Percentiles rank a stretch among this genome's conserved stretches.
These are phyloP conservation scores for Mycena albidolilacea DNA, from an alignment of 768 basidiomycete species.

Conservation along the genomic window DNA sequence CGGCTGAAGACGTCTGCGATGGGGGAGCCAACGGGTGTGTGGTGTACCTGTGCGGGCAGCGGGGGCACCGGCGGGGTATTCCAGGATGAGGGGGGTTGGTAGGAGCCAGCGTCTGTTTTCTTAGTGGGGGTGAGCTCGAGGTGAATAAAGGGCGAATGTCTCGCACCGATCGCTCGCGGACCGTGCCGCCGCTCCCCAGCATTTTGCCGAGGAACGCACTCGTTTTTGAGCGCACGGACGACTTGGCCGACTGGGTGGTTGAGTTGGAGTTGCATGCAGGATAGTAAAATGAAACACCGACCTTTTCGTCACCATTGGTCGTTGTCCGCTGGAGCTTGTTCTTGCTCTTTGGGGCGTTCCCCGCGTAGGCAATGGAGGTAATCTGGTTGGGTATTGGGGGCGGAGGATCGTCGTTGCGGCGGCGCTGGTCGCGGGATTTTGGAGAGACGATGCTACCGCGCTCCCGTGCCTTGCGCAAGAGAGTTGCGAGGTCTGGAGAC, in stretches of 20 bases:
- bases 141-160: conserved; percentile 29
- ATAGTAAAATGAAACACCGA: not conserved
- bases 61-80: conserved; percentile 65
- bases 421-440: conserved; percentile 54
- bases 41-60: conserved; percentile 61
- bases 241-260: conserved; percentile 62
- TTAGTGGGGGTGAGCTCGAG: conserved; percentile 46
- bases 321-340: conserved; percentile 42
- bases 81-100: conserved; percentile 16
- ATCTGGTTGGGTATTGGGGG: conserved; percentile 35
- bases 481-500: conserved; percentile 91
- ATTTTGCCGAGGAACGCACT: conserved; percentile 87
- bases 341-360: conserved; percentile 51
- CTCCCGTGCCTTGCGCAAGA: conserved; percentile 88
- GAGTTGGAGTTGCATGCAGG: not conserved
- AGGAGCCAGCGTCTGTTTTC: conserved; percentile 64
- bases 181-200: conserved; percentile 71
- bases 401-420: conserved; percentile 18
- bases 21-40: conserved; percentile 57
- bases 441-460: conserved; percentile 62
- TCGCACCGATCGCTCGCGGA: conserved; percentile 80
- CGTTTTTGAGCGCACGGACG: conserved; percentile 84
- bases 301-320: conserved; percentile 39
- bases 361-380: conserved; percentile 30
- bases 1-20: conserved; percentile 67